Evolutionary conservation across 768 basidiomycete species (phyloP).

Genomic region (Tricholoma hemisulphureum): DNA sequence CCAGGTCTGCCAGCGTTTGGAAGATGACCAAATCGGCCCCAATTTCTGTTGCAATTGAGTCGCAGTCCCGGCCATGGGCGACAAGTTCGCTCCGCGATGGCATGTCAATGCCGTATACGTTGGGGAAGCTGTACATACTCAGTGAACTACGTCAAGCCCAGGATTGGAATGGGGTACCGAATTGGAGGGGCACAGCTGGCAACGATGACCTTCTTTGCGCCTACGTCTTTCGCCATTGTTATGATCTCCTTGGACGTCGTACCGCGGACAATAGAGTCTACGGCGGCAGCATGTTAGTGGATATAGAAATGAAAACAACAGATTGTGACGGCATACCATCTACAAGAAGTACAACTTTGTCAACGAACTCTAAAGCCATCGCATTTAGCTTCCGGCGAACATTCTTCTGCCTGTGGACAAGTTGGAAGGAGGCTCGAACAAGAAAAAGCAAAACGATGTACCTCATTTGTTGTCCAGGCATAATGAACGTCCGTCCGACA

Average conservation of each 20-base stretch:
- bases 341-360: conserved; percentile 91
- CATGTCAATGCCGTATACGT: conserved; percentile 99
- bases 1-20: conserved; percentile 87
- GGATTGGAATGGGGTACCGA: conserved; percentile 46
- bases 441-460: conserved; percentile 19
- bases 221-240: conserved; percentile 99
- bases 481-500: conserved; percentile 97
- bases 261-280: conserved; percentile 97
- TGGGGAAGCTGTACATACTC: conserved; percentile 58
- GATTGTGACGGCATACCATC: conserved; percentile 61
- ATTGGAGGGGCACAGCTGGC: conserved; percentile 98
- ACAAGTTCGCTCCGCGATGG: conserved; percentile 93
- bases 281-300: neutral
- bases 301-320: neutral
- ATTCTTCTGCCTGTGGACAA: conserved; percentile 71
- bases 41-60: conserved; percentile 74
- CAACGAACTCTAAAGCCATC: conserved; percentile 94
- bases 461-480: conserved; percentile 98
- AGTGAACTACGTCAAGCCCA: neutral
- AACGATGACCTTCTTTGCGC: conserved; percentile 92
- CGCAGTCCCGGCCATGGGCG: conserved; percentile 70
- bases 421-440: neutral
- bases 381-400: conserved; percentile 95
- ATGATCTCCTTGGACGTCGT: conserved; percentile 99
- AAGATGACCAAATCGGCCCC: conserved; percentile 96